These are phyloP conservation scores for Rubia peregrina DNA, from an alignment of 305 asterid species.

Conservation along the genomic window DNA sequence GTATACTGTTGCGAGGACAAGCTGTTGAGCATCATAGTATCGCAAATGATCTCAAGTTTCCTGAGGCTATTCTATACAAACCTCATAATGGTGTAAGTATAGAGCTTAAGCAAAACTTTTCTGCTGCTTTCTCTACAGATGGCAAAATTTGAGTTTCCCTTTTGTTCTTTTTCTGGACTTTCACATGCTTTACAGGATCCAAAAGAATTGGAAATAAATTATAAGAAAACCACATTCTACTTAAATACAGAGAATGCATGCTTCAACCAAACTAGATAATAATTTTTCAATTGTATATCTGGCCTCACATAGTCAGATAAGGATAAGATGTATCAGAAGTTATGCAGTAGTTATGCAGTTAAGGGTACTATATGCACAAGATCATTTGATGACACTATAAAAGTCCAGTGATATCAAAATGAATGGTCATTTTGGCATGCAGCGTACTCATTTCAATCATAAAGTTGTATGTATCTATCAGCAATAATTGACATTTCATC, in stretches of 20 bases:
- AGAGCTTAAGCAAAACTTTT: constrained; percentile 21
- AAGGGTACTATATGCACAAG: background rate
- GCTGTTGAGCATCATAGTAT: constrained; percentile 61
- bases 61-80: constrained; percentile 62
- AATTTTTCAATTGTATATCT: background rate
- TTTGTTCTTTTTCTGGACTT: constrained; percentile 2
- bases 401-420: background rate
- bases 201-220: background rate
- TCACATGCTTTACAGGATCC: background rate
- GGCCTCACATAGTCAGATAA: background rate
- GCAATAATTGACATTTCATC: background rate
- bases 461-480: background rate
- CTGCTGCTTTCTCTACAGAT: background rate
- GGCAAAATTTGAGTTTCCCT: background rate
- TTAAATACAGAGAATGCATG: background rate
- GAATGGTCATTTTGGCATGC: background rate
- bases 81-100: constrained; percentile 59
- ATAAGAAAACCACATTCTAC: background rate
- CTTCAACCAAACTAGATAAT: background rate
- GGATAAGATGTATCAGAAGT: background rate
- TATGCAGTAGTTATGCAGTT: background rate
- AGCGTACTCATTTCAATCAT: background rate
- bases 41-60: constrained; percentile 69
- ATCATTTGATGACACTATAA: background rate
- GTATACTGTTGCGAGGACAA: constrained; percentile 60